These are phyloP conservation scores for Orychophragmus violaceus DNA, from an alignment of 345 rosid species.

Conservation along the genomic window DNA sequence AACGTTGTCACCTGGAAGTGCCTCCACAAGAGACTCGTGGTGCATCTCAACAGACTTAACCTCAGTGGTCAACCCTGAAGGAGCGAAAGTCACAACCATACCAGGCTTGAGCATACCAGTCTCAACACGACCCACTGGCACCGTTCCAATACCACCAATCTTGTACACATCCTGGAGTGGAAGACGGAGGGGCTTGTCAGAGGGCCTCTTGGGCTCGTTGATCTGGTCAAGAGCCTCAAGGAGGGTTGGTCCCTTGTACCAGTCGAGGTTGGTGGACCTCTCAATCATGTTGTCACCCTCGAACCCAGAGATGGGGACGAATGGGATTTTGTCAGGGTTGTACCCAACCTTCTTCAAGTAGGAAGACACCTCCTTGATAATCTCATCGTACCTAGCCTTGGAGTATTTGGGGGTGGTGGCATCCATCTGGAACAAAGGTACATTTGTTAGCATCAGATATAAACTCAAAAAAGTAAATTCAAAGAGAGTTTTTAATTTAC, in stretches of 20 bases:
- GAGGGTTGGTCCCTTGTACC: slow-evolving; percentile 51
- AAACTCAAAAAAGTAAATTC: neutral
- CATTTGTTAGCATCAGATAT: neutral
- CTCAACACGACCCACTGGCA: slow-evolving; percentile 70
- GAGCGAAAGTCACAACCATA: slow-evolving; percentile 67
- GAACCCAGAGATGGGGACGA: slow-evolving; percentile 44
- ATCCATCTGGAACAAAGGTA: slow-evolving; percentile 27
- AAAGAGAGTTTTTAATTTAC: neutral
- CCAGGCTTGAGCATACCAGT: slow-evolving; percentile 70
- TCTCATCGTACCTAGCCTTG: slow-evolving; percentile 45
- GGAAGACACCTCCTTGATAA: slow-evolving; percentile 45
- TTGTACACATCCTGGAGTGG: slow-evolving; percentile 88
- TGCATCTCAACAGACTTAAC: slow-evolving; percentile 91
- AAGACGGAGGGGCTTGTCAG: slow-evolving; percentile 87
- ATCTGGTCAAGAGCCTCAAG: slow-evolving; percentile 43
- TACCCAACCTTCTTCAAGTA: slow-evolving; percentile 49
- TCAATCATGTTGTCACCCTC: slow-evolving; percentile 55
- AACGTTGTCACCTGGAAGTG: slow-evolving; percentile 71
- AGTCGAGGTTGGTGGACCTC: slow-evolving; percentile 47
- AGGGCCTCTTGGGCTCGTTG: slow-evolving; percentile 64
- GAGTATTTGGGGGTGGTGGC: slow-evolving; percentile 52
- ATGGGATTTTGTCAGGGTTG: slow-evolving; percentile 44
- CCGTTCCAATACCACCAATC: slow-evolving; percentile 86
- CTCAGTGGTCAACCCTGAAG: slow-evolving; percentile 69
- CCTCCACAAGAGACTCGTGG: slow-evolving; percentile 70